Evolutionary conservation across 2,329 filamentous ascomycete genomes (phyloP), one percentile per base, ranked within the genome.

Genomic region (Coniochaeta sp.): DNA sequence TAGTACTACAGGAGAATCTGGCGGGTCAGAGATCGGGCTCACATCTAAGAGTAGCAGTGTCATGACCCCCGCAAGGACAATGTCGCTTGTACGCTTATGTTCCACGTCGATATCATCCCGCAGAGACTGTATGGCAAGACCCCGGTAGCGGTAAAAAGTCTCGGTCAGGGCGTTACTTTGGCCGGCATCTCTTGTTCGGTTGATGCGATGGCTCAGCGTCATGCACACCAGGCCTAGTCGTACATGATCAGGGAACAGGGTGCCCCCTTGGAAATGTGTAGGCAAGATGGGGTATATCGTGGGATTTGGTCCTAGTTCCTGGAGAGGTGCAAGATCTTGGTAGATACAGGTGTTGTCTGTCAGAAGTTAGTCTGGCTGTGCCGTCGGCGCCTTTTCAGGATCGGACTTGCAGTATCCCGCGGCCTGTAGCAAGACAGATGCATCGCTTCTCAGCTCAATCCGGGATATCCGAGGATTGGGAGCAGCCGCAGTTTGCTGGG

Each of bases 31-130:
- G n/a, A 22, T 19, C 32, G 1, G n/a, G 66, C 71, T 63, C 59
- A 74, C 72, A 58, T 74, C 72, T 12, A 63, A 60, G 4, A 74
- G 67, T 10, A 74, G 52, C 19, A 74, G 64, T 2, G 65, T 70
- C 17, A 73, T 32, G 17, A 74, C 69, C 4, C 72, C 71, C 5
- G 69, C 70, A 61, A 75, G 60, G 12, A 70, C 60, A 17, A 67
- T 59, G 62, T 74, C 67, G 19, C 64, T 60, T 3, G 58, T 64
- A 1, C 64, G 59, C 7, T 61, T 65, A 8, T 66, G 40, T 32
- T 65, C 65, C 7, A 52, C 42, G 24, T 61, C 55, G 9, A 74
- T 63, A 12, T 68, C 65, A 8, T 67, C 61, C 34, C 65, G 69
- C 12, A 75, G 64, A 19, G 71, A 70, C n/a, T 66, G 67, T 57